These are phyloP conservation scores for Salix suchowensis DNA, from an alignment of 345 rosid species.

Conservation along the genomic window DNA sequence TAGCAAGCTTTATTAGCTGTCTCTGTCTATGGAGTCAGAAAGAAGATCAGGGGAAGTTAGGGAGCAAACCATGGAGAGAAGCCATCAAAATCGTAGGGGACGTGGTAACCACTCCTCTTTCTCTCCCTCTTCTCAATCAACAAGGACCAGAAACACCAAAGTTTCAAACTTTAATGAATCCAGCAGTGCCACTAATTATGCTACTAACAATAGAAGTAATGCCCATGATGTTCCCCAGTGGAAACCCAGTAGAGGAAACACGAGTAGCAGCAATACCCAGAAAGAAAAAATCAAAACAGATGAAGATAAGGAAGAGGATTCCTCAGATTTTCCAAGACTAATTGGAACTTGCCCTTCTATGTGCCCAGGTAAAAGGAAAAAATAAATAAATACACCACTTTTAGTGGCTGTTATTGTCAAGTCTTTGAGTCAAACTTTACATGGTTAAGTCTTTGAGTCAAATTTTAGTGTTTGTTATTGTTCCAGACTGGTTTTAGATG, in stretches of 20 bases:
- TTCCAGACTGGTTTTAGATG: no score
- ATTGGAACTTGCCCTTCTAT: conserved; percentile 78
- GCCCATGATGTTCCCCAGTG: not conserved
- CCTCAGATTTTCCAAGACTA: conserved; percentile 17
- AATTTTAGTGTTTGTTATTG: no score
- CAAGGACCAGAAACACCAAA: not conserved
- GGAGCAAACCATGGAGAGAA: conserved; percentile 2
- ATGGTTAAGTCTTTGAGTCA: not conserved
- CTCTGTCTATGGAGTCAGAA: not conserved
- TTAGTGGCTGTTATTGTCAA: no score
- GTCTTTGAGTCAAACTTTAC: not conserved
- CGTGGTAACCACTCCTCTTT: not conserved
- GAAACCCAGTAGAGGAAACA: not conserved
- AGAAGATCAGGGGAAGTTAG: not conserved
- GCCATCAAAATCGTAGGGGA: not conserved
- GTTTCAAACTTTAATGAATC: not conserved
- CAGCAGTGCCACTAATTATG: not conserved
- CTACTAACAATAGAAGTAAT: not conserved
- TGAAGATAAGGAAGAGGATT: not conserved
- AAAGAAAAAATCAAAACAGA: not conserved
- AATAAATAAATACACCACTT: no score
- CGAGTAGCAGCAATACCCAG: not conserved
- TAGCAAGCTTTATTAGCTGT: no score
- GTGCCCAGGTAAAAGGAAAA: conserved; percentile 66
- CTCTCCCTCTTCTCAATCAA: not conserved